Evolutionary conservation across 2,329 filamentous ascomycete species (phyloP).

Genomic region (Tolypocladium ophioglossoides): DNA sequence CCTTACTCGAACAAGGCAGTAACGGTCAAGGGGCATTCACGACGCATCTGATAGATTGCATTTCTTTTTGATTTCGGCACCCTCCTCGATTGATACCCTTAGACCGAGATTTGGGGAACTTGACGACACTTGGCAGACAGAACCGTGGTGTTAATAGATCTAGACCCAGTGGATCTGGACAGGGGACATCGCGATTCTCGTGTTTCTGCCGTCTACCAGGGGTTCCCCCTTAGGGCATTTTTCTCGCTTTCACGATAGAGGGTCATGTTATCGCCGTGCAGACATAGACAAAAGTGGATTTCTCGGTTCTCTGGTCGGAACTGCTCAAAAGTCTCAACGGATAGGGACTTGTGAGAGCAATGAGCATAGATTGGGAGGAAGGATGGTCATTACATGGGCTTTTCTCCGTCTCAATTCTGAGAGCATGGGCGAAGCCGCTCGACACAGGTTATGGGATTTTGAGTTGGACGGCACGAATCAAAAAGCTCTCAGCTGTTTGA

Average conservation of each 20-base stretch:
- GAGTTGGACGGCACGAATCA: constrained; percentile 21
- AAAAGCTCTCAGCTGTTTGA: constrained; percentile 12
- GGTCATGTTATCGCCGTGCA: constrained; percentile 34
- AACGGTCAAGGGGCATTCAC: constrained; percentile 28
- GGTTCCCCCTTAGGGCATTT: constrained; percentile 26
- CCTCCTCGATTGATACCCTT: constrained; percentile 34
- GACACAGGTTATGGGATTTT: constrained; percentile 27
- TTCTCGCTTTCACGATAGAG: constrained; percentile 31
- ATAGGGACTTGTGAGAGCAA: constrained; percentile 20
- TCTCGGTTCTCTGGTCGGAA: constrained; percentile 45
- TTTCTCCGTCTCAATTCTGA: constrained; percentile 23
- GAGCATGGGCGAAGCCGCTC: constrained; percentile 27
- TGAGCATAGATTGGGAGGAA: constrained; percentile 21
- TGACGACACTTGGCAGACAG: constrained; percentile 26
- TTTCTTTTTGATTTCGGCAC: constrained; percentile 32
- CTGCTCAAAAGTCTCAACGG: constrained; percentile 22
- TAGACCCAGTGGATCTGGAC: constrained; percentile 22
- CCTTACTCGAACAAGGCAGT: constrained; percentile 21
- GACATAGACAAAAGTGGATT: constrained; percentile 58
- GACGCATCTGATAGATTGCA: constrained; percentile 33
- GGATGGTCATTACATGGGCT: constrained; percentile 21
- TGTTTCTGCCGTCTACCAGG: constrained; percentile 27
- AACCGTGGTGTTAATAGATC: constrained; percentile 25
- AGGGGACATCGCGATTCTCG: constrained; percentile 23
- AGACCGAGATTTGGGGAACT: constrained; percentile 30